These are phyloP conservation scores for Leishmania tropica DNA, from an alignment of 208 protist species.

Conservation along the genomic window DNA sequence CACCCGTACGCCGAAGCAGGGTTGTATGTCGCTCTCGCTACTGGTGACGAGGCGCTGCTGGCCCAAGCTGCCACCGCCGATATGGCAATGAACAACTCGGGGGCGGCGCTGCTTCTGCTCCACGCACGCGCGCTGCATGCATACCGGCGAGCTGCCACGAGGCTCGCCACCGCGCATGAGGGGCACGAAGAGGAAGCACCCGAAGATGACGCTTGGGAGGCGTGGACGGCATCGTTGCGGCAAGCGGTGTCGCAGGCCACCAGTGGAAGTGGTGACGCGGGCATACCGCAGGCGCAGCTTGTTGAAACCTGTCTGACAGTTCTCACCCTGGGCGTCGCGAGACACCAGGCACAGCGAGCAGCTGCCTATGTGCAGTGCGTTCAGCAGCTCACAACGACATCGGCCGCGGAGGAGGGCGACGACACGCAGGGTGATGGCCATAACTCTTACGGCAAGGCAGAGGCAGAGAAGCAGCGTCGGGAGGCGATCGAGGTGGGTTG, in stretches of 20 bases:
- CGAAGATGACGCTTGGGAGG: conserved; percentile 10
- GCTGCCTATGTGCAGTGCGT: conserved; percentile 18
- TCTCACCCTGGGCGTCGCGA: conserved; percentile 10
- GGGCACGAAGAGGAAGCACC: not conserved
- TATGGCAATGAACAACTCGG: not conserved
- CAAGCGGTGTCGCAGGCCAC: not conserved
- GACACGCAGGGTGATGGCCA: not conserved
- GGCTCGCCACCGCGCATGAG: not conserved
- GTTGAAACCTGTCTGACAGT: conserved; percentile 14
- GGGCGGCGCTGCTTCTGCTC: not conserved
- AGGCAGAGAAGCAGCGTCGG: conserved; percentile 7
- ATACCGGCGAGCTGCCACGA: conserved; percentile 6
- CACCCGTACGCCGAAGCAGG: conserved; percentile 23
- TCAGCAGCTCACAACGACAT: not conserved
- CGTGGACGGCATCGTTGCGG: not conserved
- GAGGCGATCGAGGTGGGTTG: conserved; percentile 7
- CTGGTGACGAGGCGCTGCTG: conserved; percentile 19
- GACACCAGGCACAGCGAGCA: conserved; percentile 7
- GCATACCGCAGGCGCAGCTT: not conserved
- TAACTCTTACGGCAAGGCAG: not conserved
- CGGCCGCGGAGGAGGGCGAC: not conserved
- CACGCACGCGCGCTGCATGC: not conserved
- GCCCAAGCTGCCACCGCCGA: conserved; percentile 3
- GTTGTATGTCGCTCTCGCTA: conserved; percentile 22
- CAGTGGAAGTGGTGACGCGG: not conserved